A percentile compares a stretch with the other conserved stretches of the same genome.
Evolutionary conservation across 73 alveolate genomes (phyloP).

Genomic region (Durusdinium trenchii): DNA sequence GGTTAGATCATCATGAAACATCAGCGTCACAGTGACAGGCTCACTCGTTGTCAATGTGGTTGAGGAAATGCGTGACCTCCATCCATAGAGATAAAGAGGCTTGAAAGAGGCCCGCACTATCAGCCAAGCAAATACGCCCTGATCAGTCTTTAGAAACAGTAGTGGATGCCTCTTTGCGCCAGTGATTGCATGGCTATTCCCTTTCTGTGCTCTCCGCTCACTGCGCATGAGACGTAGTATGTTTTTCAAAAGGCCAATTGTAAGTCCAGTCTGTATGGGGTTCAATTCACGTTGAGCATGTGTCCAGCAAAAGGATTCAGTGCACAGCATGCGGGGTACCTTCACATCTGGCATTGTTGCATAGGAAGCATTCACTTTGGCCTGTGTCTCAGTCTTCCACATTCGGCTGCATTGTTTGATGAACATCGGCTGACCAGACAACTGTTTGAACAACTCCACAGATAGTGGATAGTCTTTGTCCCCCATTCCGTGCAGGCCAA

Average conservation of each 20-base stretch:
- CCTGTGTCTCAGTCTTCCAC: background rate
- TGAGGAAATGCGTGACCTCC: background rate
- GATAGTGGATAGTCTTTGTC: background rate
- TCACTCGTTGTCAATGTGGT: background rate
- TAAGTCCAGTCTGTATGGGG: background rate
- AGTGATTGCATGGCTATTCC: background rate
- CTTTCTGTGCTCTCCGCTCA: background rate
- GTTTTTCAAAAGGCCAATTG: background rate
- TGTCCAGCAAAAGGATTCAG: background rate
- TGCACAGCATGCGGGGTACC: background rate
- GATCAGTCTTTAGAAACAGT: background rate
- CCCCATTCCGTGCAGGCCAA: conserved; percentile 3
- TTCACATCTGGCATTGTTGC: background rate
- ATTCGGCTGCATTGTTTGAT: background rate
- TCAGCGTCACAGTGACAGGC: too few relatives aligned
- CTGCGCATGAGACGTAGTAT: background rate
- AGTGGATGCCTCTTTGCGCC: background rate
- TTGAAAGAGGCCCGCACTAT: background rate
- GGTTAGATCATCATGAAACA: too few relatives aligned
- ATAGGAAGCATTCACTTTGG: background rate
- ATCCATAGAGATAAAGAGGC: background rate
- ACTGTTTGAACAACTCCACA: background rate
- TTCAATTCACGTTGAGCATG: background rate
- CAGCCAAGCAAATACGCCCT: background rate
- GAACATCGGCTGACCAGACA: background rate